These are phyloP conservation scores for Colletotrichum musae DNA, from an alignment of 2,329 filamentous ascomycete genomes.

Conservation along the genomic window DNA sequence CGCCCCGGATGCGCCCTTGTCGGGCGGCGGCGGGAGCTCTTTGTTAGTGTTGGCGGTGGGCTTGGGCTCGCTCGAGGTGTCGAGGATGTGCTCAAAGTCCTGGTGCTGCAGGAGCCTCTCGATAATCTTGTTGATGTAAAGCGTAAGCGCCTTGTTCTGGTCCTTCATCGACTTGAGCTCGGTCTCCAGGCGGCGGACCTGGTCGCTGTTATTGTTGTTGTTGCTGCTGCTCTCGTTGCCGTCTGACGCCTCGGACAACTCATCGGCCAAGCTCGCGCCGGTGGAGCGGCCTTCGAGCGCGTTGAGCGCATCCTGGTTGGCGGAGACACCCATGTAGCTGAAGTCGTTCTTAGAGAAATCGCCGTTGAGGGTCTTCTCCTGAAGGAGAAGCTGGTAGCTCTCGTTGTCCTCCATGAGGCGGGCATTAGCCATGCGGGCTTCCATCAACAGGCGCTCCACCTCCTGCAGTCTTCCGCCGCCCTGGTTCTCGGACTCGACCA, in stretches of 20 bases:
- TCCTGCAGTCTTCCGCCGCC: conserved; percentile 90
- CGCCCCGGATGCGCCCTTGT: conserved; percentile 62
- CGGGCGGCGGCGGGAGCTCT: conserved; percentile 84
- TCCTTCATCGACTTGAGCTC: conserved; percentile 88
- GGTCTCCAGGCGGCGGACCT: conserved; percentile 78
- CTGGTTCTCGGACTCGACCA: conserved; percentile 93
- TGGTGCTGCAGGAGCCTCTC: conserved; percentile 94
- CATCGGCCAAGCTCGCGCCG: conserved; percentile 82
- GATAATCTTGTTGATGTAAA: conserved; percentile 99
- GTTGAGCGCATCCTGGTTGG: conserved; percentile 75
- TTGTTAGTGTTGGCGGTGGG: conserved; percentile 76
- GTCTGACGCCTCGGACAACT: conserved; percentile 81
- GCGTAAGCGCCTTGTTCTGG: conserved; percentile 95
- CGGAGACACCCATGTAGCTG: conserved; percentile 73
- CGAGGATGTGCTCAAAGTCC: conserved; percentile 93
- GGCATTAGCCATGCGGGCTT: conserved; percentile 95
- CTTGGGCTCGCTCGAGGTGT: conserved; percentile 72
- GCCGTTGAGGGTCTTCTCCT: conserved; percentile 95
- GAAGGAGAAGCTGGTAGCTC: conserved; percentile 94
- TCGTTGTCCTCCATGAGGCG: conserved; percentile 98
- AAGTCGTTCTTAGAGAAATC: conserved; percentile 90
- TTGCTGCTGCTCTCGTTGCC: conserved; percentile 70
- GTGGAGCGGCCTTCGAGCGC: conserved; percentile 71
- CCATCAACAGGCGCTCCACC: conserved; percentile 90
- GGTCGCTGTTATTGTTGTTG: conserved; percentile 69